Conservation (phyloP, 768 basidiomycete genomes). For the Amyloporia xantha region DNA sequence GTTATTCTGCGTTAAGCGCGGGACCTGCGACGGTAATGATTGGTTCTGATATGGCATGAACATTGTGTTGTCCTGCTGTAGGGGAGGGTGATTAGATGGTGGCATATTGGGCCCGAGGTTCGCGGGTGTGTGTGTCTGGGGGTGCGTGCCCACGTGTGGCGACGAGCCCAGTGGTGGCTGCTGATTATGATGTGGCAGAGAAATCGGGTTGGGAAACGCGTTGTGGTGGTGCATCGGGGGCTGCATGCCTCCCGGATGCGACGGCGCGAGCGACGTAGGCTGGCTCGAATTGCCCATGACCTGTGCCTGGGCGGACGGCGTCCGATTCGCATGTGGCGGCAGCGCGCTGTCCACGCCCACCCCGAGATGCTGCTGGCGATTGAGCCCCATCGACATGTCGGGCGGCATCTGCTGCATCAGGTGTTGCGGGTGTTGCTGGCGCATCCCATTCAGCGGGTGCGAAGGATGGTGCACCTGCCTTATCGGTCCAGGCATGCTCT, state of each 20-base stretch:
- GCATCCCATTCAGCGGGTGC: constrained; percentile 13
- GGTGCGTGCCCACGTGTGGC: constrained; percentile 32
- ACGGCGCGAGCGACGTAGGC: constrained; percentile 21
- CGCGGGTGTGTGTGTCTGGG: constrained; percentile 36
- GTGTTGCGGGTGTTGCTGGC: constrained; percentile 25
- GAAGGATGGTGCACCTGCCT: constrained; percentile 28
- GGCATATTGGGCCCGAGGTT: constrained; percentile 17
- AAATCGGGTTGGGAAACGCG: constrained; percentile 31
- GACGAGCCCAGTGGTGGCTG: constrained; percentile 35
- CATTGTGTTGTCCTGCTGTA: constrained; percentile 41
- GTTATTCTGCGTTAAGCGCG: constrained; percentile 3
- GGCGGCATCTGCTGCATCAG: constrained; percentile 31
- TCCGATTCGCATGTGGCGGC: constrained; percentile 36
- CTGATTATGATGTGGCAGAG: constrained; percentile 31
- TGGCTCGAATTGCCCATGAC: constrained; percentile 41
- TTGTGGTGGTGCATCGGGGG: constrained; percentile 22
- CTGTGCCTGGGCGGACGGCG: constrained; percentile 37
- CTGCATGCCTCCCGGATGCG: constrained; percentile 28
- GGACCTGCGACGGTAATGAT: neutral
- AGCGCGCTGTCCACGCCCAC: constrained; percentile 30
- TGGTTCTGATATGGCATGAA: constrained; percentile 36
- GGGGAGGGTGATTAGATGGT: constrained; percentile 35
- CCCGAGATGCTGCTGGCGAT: constrained; percentile 22
- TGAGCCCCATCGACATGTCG: constrained; percentile 34
- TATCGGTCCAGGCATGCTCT: constrained; percentile 32